phyloP scores from a whole-genome alignment of 1,139 yeast species.

The Lodderomyces elongisporus region DNA sequence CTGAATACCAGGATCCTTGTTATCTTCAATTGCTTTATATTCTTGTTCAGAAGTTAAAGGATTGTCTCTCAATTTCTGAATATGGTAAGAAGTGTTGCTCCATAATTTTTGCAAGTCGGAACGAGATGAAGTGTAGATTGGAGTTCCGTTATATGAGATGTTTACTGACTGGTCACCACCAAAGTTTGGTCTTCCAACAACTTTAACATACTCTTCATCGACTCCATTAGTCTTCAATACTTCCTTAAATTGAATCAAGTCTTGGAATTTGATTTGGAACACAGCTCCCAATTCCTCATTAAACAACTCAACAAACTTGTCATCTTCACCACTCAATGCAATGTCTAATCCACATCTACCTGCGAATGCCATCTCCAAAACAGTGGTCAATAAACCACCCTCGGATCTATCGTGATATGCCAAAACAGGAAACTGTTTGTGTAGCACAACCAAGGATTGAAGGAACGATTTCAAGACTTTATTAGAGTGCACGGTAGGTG shows the following conservation, averaged over 20 bases:
- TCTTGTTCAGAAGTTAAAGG: constrained; percentile 90
- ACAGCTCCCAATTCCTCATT: constrained; percentile 96
- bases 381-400: constrained; percentile 88
- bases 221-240: constrained; percentile 58
- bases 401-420: constrained; percentile 97
- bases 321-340: constrained; percentile 30
- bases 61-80: constrained; percentile 91
- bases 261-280: constrained; percentile 68
- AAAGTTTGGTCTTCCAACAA: constrained; percentile 65
- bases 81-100: constrained; percentile 84
- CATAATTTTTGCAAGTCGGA: constrained; percentile 75
- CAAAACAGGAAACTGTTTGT: constrained; percentile 60
- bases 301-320: constrained; percentile 56
- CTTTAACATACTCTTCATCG: constrained; percentile 44
- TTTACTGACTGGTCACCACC: constrained; percentile 45
- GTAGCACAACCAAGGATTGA: constrained; percentile 64
- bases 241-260: constrained; percentile 49
- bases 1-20: constrained; percentile 83
- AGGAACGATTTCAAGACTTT: constrained; percentile 62
- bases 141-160: constrained; percentile 43
- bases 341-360: constrained; percentile 74
- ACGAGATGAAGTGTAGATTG: constrained; percentile 53
- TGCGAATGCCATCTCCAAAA: constrained; percentile 95
- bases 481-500: constrained; percentile 80
- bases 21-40: constrained; percentile 66